A percentile compares a stretch with the other conserved stretches of the same genome.
Conservation (phyloP, 306 rosid species). For the Begonia fuchsioides region DNA sequence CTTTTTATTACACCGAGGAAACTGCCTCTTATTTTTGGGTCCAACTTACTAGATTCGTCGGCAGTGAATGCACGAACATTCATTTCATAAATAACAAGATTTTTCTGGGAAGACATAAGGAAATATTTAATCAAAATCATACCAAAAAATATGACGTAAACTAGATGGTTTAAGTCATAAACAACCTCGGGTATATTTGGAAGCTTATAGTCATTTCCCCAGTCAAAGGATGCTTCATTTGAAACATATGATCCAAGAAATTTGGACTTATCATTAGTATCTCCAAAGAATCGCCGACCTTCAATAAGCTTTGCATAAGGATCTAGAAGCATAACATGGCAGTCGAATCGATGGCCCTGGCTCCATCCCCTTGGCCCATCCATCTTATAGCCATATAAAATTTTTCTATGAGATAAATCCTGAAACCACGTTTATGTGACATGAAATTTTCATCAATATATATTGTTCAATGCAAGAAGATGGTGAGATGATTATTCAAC, state of each 20-base stretch:
- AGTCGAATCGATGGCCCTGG: slow-evolving; percentile 84
- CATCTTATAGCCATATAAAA: slow-evolving; percentile 61
- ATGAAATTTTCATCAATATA: neutral
- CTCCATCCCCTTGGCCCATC: slow-evolving; percentile 81
- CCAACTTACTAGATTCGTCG: slow-evolving; percentile 75
- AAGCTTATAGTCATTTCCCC: slow-evolving; percentile 84
- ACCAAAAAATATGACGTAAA: neutral
- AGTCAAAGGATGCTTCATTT: slow-evolving; percentile 65
- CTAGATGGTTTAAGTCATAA: neutral
- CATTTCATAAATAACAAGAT: slow-evolving; percentile 95
- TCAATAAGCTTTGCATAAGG: slow-evolving; percentile 89
- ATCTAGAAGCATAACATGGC: slow-evolving; percentile 61
- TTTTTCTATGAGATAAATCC: slow-evolving; percentile 74
- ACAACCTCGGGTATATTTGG: slow-evolving; percentile 79
- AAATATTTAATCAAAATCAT: slow-evolving; percentile 1
- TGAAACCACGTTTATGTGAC: slow-evolving; percentile 6
- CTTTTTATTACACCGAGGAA: slow-evolving; percentile 86
- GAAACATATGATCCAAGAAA: slow-evolving; percentile 84
- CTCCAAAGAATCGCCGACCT: slow-evolving; percentile 79
- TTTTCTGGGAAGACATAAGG: slow-evolving; percentile 46
- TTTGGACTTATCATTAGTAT: slow-evolving; percentile 36
- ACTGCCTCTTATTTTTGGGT: slow-evolving; percentile 56
- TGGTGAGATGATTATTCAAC: no score
- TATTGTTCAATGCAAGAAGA: no score
- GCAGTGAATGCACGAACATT: slow-evolving; percentile 80